These are phyloP conservation scores for Calonectria pseudoreteaudii DNA, from an alignment of 2,329 filamentous ascomycete genomes.

Conservation along the genomic window DNA sequence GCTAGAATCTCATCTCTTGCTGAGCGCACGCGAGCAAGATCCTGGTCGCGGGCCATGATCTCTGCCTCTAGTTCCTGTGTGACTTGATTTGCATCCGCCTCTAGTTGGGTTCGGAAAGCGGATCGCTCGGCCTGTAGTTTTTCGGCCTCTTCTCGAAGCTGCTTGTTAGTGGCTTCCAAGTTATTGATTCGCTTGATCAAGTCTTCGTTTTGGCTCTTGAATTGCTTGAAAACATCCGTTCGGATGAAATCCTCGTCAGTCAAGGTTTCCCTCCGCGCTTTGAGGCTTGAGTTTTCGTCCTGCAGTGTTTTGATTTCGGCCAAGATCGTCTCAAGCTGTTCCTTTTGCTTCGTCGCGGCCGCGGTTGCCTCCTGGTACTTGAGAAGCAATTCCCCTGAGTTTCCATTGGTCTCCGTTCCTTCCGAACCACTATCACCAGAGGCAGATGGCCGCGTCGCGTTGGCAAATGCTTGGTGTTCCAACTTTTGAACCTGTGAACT, in stretches of 20 bases:
- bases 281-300: constrained; percentile 83
- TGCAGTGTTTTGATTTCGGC: constrained; percentile 79
- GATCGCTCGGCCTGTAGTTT: constrained; percentile 88
- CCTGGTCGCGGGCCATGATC: constrained; percentile 82
- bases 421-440: constrained; percentile 61
- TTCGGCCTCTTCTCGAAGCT: constrained; percentile 85
- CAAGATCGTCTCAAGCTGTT: constrained; percentile 85
- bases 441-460: constrained; percentile 64
- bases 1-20: constrained; percentile 87
- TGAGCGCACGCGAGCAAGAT: constrained; percentile 86
- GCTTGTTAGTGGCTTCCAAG: constrained; percentile 87
- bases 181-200: constrained; percentile 92
- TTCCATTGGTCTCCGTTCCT: constrained; percentile 63
- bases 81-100: constrained; percentile 80
- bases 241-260: constrained; percentile 94
- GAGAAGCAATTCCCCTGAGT: constrained; percentile 76
- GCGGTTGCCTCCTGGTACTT: constrained; percentile 84
- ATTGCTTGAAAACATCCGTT: constrained; percentile 92
- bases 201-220: constrained; percentile 92
- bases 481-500: constrained; percentile 92
- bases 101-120: constrained; percentile 82
- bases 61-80: constrained; percentile 85
- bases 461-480: constrained; percentile 87
- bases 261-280: constrained; percentile 74
- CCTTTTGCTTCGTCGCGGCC: constrained; percentile 83